phyloP scores from a whole-genome alignment of 2,329 filamentous ascomycete genomes.

The Alternaria novae-zelandiae region DNA sequence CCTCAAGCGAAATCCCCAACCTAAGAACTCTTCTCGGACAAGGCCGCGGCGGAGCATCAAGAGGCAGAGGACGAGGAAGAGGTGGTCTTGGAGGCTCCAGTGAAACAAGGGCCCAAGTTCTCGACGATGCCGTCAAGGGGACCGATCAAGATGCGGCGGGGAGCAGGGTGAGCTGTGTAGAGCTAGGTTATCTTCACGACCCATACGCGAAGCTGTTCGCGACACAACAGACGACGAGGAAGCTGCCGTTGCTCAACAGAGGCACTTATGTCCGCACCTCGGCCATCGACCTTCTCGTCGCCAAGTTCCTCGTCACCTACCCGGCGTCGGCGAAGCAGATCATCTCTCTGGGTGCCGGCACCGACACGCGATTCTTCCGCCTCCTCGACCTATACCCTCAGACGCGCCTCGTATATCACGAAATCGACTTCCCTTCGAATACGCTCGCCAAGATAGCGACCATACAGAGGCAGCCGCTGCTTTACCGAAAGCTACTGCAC shows the following conservation, averaged over 20 bases:
- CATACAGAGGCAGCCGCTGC: constrained; percentile 43
- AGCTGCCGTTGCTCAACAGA: constrained; percentile 92
- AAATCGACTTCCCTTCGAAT: constrained; percentile 85
- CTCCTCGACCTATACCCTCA: constrained; percentile 62
- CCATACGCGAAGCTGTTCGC: constrained; percentile 77
- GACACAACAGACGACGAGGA: constrained; percentile 61
- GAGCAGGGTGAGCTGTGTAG: constrained; percentile 86
- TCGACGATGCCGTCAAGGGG: constrained; percentile 80
- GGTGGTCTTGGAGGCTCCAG: constrained; percentile 27
- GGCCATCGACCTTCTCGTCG: constrained; percentile 79
- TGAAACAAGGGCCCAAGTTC: constrained; percentile 49
- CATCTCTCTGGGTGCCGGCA: constrained; percentile 89
- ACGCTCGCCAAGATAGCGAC: constrained; percentile 67
- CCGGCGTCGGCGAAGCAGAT: constrained; percentile 69
- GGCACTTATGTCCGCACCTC: constrained; percentile 92
- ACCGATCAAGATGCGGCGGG: constrained; percentile 92
- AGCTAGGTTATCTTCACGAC: constrained; percentile 83
- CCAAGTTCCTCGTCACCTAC: constrained; percentile 67
- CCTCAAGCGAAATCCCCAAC: constrained; percentile 75
- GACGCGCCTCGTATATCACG: constrained; percentile 75
- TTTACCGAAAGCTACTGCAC: constrained; percentile 35
- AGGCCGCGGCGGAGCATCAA: constrained; percentile 54
- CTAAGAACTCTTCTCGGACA: constrained; percentile 66
- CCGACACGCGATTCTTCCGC: constrained; percentile 87
- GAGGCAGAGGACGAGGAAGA: constrained; percentile 56